phyloP scores from a whole-genome alignment of 495 filamentous ascomycete species.

The Penicillium soppii region DNA sequence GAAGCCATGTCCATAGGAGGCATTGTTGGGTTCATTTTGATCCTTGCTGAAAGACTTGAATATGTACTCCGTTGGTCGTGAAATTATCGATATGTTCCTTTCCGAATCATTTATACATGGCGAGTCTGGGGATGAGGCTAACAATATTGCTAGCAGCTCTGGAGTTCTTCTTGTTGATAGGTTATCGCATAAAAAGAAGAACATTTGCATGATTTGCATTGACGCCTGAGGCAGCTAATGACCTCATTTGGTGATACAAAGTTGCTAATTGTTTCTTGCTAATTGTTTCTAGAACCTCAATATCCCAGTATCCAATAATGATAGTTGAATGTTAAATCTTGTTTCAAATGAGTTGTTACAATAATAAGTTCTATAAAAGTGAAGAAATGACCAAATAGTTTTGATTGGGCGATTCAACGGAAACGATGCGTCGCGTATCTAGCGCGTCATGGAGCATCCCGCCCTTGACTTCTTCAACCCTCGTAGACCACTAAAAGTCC shows the following conservation, averaged over 20 bases:
- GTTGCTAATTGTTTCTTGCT: background rate
- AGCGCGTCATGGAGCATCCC: slow-evolving; percentile 18
- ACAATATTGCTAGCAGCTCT: too few relatives aligned
- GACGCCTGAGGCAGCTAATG: background rate
- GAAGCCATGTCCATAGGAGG: slow-evolving; percentile 2
- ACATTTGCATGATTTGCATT: background rate
- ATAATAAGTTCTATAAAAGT: too few relatives aligned
- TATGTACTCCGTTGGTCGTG: background rate
- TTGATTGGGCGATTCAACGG: background rate
- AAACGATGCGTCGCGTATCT: slow-evolving; percentile 11
- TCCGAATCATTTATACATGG: background rate
- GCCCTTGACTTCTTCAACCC: slow-evolving; percentile 1
- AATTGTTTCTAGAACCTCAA: background rate
- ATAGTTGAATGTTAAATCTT: too few relatives aligned
- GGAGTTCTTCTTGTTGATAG: background rate
- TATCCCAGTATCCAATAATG: too few relatives aligned
- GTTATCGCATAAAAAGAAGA: background rate
- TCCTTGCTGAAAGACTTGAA: background rate
- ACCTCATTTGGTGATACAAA: background rate
- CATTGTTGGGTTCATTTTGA: slow-evolving; percentile 2
- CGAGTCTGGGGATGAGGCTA: too few relatives aligned
- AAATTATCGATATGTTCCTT: background rate
- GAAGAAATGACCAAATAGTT: too few relatives aligned
- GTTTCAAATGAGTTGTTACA: too few relatives aligned
- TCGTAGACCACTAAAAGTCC: slow-evolving; percentile 4